Evolutionary conservation across 2,329 filamentous ascomycete species (phyloP), one percentile per base, ranked within the genome.

Genomic region (Daldinia sp.): DNA sequence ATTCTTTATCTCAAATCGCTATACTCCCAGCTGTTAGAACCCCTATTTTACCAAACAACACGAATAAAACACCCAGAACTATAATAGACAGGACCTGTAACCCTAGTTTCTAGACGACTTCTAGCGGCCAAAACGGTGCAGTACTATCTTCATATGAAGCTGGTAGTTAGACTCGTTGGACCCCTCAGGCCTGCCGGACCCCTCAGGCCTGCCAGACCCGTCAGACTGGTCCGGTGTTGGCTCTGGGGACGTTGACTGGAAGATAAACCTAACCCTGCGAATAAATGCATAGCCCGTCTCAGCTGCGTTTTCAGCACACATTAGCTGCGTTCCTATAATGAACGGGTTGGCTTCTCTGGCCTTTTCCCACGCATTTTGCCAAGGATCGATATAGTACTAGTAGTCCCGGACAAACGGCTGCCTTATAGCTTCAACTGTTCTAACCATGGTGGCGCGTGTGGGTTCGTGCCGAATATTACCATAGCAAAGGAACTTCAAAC

Each of bases 321-420:
- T n/a, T 13, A 60, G 13, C 21, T 60, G 15, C 19, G 30, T 3
- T 8, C 57, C 57, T 13, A 49, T 25, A 23, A 60, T 34, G 49
- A 60, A 53, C 7, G 57, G 49, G 6, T 60, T 60, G 23, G 25
- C 30, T 2, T 10, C 11, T 17, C n/a, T 13, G 23, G 25, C 41
- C 49, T 60, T 41, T 8, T 32, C 39, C 57, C 57, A 60, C n/a
- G 41, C 57, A 1, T 7, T 34, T 7, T 27, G 39, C 3, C 21
- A 25, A 17, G 49, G 30, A 1, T 6, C 11, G 17, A 51, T 50
- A 1, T 7, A 9, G 3, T 32, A 11, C 45, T 45, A 58, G 4
- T 4, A 1, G 13, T 37, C 15, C 21, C 13, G n/a, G n/a, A n/a
- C n/a, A n/a, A 29, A 10, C 5, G 21, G 11, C 27, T 11, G 10